Conservation (phyloP, 2,329 filamentous ascomycete species). For the Arthrobotrys pseudoclavata region DNA sequence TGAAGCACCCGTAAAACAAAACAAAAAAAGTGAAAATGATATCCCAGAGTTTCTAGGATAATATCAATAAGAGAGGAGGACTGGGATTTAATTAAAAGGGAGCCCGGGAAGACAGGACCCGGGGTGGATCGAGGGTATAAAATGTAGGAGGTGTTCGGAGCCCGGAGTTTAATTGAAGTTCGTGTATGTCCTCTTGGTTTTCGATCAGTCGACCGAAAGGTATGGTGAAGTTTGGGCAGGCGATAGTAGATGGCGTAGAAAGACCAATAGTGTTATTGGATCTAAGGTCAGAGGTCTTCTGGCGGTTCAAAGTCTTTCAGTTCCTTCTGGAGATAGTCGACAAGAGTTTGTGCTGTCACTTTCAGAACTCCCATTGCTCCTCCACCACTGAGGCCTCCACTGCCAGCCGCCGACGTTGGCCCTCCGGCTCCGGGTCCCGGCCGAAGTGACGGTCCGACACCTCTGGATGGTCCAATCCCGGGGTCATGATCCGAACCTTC, state of each 20-base stretch:
- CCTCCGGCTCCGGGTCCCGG: conserved; percentile 37
- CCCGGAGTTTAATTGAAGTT: not conserved
- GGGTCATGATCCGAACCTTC: conserved; percentile 59
- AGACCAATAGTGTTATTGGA: not conserved
- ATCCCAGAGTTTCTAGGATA: not conserved
- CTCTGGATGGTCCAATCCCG: conserved; percentile 50
- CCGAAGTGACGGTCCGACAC: conserved; percentile 40
- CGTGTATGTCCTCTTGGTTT: not conserved
- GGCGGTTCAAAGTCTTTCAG: conserved; percentile 63
- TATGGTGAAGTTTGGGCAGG: not conserved
- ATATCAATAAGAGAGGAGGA: not conserved
- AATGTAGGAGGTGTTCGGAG: not conserved
- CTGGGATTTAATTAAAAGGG: not conserved
- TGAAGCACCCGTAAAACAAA: not conserved
- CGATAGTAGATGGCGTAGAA: not conserved
- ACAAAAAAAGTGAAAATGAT: not conserved
- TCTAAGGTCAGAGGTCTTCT: conserved; percentile 56
- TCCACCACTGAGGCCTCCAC: conserved; percentile 52
- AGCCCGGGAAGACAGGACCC: not conserved
- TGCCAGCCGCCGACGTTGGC: conserved; percentile 54
- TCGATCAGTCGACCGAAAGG: not conserved
- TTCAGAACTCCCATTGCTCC: conserved; percentile 63
- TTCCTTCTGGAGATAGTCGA: conserved; percentile 63
- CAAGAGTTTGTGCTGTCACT: conserved; percentile 62
- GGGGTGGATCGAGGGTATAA: conserved; percentile 4